phyloP scores from a whole-genome alignment of 306 rosid genomes.

The Albizia julibrissin region DNA sequence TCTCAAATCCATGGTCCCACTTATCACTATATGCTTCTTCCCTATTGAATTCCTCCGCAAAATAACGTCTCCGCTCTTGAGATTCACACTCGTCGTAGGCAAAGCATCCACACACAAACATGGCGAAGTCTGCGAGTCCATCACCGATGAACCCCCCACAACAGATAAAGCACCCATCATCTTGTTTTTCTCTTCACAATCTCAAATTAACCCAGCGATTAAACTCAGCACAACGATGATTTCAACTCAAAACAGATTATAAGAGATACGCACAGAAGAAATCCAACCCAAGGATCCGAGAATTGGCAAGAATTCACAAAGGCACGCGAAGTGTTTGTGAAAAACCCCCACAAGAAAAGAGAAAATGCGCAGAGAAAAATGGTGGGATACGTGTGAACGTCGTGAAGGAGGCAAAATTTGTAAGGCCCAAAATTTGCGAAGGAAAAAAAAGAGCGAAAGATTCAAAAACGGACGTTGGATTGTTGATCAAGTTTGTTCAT shows the following conservation, averaged over 20 bases:
- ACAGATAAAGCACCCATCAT: conserved; percentile 81
- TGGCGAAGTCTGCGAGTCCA: conserved; percentile 84
- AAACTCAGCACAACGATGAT: not conserved
- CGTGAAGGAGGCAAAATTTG: conserved; percentile 49
- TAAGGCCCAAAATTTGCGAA: conserved; percentile 64
- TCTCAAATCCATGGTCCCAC: conserved; percentile 47
- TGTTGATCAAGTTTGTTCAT: not conserved
- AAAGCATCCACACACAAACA: conserved; percentile 85
- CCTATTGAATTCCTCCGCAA: conserved; percentile 49
- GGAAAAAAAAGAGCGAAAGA: conserved; percentile 25
- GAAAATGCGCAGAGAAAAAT: conserved; percentile 24
- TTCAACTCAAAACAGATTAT: conserved; percentile 10
- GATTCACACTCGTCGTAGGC: conserved; percentile 58
- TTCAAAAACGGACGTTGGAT: conserved; percentile 32
- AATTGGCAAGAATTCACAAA: conserved; percentile 36
- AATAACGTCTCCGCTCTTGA: conserved; percentile 66
- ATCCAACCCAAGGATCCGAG: conserved; percentile 28
- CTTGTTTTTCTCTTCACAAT: conserved; percentile 24
- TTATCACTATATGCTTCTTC: conserved; percentile 49
- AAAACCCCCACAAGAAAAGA: conserved; percentile 25
- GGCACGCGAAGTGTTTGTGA: conserved; percentile 33
- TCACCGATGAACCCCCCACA: conserved; percentile 70
- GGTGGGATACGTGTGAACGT: conserved; percentile 24
- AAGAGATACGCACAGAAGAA: conserved; percentile 14
- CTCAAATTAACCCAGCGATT: not conserved